Evolutionary conservation across 768 basidiomycete species (phyloP).

Genomic region (Grammothele lineata): DNA sequence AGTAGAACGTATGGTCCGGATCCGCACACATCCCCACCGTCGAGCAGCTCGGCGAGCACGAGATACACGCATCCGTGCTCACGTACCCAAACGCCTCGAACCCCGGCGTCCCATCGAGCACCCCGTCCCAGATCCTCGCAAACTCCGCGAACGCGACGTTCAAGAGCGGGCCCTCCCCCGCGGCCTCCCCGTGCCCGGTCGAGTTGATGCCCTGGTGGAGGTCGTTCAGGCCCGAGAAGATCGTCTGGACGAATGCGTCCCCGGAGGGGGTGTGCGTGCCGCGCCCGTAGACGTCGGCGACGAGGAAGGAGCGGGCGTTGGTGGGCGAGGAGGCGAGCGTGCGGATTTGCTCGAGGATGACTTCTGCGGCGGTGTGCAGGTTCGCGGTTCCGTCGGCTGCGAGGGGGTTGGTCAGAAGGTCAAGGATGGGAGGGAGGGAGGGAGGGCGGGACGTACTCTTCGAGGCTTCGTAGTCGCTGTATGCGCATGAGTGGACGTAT

Average conservation of each 20-base stretch:
- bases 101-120: conserved; percentile 40
- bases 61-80: conserved; percentile 25
- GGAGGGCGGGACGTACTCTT: conserved; percentile 29
- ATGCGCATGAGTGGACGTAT: not conserved
- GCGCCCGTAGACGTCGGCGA: conserved; percentile 48
- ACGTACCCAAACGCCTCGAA: conserved; percentile 45
- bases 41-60: conserved; percentile 12
- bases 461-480: conserved; percentile 42
- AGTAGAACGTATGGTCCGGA: conserved; percentile 47
- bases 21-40: conserved; percentile 23
- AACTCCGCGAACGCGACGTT: conserved; percentile 43
- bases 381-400: conserved; percentile 41
- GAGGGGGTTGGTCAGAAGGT: no score
- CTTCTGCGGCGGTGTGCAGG: conserved; percentile 40
- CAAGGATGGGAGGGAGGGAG: not conserved
- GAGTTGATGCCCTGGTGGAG: conserved; percentile 26
- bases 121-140: conserved; percentile 46
- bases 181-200: conserved; percentile 12
- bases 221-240: conserved; percentile 38
- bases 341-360: conserved; percentile 40
- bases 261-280: conserved; percentile 38
- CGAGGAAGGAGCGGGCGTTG: conserved; percentile 44
- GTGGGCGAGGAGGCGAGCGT: conserved; percentile 47
- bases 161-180: conserved; percentile 12
- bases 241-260: conserved; percentile 42